phyloP scores from a whole-genome alignment of 352 stramenopile species.

The Globisporangium heterothallicum region DNA sequence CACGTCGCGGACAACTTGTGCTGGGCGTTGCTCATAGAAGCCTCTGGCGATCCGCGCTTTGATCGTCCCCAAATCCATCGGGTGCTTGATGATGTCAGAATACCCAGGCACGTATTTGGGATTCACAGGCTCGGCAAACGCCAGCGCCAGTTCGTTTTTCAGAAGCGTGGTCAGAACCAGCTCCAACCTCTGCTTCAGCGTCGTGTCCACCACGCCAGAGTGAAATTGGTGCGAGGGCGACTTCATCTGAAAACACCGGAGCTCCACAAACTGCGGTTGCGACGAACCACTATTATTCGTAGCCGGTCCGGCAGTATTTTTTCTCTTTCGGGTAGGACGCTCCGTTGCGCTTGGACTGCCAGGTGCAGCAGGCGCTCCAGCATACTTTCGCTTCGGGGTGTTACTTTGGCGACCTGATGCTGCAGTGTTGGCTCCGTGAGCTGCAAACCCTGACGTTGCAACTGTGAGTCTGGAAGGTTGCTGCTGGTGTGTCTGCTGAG shows the following conservation, averaged over 20 bases:
- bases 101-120: conserved; percentile 68
- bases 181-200: conserved; percentile 47
- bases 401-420: conserved; percentile 32
- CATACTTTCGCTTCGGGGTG: conserved; percentile 46
- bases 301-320: conserved; percentile 5
- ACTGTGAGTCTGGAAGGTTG: conserved; percentile 13
- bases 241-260: conserved; percentile 57
- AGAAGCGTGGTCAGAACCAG: conserved; percentile 57
- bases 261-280: conserved; percentile 34
- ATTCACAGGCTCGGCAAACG: conserved; percentile 71
- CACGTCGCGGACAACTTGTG: conserved; percentile 57
- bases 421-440: background rate
- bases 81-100: conserved; percentile 54
- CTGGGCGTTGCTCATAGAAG: conserved; percentile 52
- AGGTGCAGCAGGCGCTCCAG: conserved; percentile 15
- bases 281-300: too few relatives aligned
- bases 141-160: conserved; percentile 54
- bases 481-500: conserved; percentile 20
- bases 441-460: conserved; percentile 4
- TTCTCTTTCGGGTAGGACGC: conserved; percentile 42
- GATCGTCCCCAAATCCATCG: conserved; percentile 92
- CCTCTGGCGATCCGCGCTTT: conserved; percentile 62
- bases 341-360: conserved; percentile 11
- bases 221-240: conserved; percentile 13
- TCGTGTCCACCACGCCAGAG: conserved; percentile 38